Base-by-base conservation (phyloP, 495 filamentous ascomycete species). In the Xylaria castorea region DNA sequence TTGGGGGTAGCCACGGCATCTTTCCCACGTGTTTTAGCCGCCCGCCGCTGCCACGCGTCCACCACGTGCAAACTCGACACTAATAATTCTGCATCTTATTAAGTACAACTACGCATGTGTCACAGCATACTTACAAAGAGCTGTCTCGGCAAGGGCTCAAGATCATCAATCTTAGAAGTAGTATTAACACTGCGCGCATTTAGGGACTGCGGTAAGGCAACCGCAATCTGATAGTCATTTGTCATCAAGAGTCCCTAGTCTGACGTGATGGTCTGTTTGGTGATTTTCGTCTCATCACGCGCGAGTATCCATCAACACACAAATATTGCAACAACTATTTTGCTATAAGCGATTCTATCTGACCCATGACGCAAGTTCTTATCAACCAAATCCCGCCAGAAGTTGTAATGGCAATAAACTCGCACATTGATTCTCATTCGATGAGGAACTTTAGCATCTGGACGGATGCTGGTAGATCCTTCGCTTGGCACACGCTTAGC, bases 21-120 rank as follows among this genome's bases (percentile, higher is more conserved):
- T 30, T 50, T 3, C 34, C 62, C 70, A 72, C 70, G 70, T 72
- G 70, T 50, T 34, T 50, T 66, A 67, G 50, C 62, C 51, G 70
- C 38, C 55, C 48, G 70, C 60, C 60, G 30, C 36, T 38, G 60
- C 63, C 62, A 67, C 70, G 63, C 62, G 51, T 72, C 25, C 38
- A 51, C 62, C 70, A 67, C 70, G 70, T 72, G 70, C 42, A n/a
- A 40, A 32, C 16, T 50, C 38, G 18, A 25, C 25, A 42, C 67
- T 62, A 70, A 70, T 42, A 61, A 48, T 48, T 6, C 27, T 57
- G n/a, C 50, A 4, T 53, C 64, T 67, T 42, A 25, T 64, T 44
- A 64, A 27, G 22, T 64, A 25, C 46, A 30, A 46, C 6, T 25
- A 57, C 5, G 14, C 38, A 9, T 32, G 53, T 57, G 16, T 30